These are phyloP conservation scores for Penicillium sp. DNA, from an alignment of 2,329 filamentous ascomycete genomes.

Conservation along the genomic window DNA sequence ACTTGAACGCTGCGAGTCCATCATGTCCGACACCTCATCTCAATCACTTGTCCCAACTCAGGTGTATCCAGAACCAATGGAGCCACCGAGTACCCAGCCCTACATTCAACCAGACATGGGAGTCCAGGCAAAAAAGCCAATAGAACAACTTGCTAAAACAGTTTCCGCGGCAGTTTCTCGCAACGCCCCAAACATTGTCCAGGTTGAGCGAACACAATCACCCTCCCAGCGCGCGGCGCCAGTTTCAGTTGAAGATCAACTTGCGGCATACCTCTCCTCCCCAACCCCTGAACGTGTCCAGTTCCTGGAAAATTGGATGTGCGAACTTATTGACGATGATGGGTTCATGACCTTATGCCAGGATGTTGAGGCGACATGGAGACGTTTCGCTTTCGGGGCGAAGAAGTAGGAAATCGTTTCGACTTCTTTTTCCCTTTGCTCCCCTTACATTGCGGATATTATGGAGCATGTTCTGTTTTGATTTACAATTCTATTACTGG, in stretches of 20 bases:
- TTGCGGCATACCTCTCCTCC: slow-evolving; percentile 36
- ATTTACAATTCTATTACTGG: too few relatives aligned
- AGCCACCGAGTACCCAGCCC: slow-evolving; percentile 3
- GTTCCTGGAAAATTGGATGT: slow-evolving; percentile 47
- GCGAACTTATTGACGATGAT: slow-evolving; percentile 46
- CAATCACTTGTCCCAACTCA: slow-evolving; percentile 14
- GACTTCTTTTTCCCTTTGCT: too few relatives aligned
- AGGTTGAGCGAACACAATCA: background rate
- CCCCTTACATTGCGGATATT: background rate
- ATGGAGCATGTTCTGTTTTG: background rate
- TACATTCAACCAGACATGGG: background rate
- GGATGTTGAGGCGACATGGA: slow-evolving; percentile 47
- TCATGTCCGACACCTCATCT: slow-evolving; percentile 10
- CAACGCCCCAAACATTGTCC: background rate
- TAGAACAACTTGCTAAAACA: background rate
- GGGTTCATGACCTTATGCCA: slow-evolving; percentile 45
- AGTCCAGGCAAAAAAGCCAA: too few relatives aligned
- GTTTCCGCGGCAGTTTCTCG: background rate
- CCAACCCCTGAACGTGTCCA: slow-evolving; percentile 38
- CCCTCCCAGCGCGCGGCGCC: background rate
- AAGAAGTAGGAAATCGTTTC: slow-evolving; percentile 12
- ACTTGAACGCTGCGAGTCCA: background rate
- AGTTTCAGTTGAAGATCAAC: slow-evolving; percentile 22
- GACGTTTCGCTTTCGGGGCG: slow-evolving; percentile 43
- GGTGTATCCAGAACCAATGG: slow-evolving; percentile 4